Conservation (phyloP, 306 rosid species). For the Prunus mira region DNA sequence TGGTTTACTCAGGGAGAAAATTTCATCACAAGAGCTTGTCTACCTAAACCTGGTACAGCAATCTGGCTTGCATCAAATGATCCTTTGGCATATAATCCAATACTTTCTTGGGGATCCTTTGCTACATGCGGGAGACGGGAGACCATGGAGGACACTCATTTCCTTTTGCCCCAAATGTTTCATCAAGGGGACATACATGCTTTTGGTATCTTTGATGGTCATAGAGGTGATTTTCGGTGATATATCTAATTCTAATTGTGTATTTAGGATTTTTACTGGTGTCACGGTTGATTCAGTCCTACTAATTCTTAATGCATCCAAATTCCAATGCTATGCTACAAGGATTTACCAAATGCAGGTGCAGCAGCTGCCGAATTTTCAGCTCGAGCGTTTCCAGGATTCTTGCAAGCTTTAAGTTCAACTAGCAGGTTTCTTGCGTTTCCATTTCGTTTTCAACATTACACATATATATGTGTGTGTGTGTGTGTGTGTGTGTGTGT, state of each 20-base stretch:
- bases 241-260: constrained; percentile 10
- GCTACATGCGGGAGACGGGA: constrained; percentile 94
- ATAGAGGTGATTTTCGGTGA: constrained; percentile 58
- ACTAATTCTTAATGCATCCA: neutral
- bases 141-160: constrained; percentile 93
- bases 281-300: too few species aligned
- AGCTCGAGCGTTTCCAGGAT: constrained; percentile 66
- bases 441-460: neutral
- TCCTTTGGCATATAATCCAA: constrained; percentile 49
- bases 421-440: constrained; percentile 42
- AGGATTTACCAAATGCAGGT: constrained; percentile 49
- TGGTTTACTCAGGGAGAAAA: constrained; percentile 74
- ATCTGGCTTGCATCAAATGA: constrained; percentile 40
- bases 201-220: constrained; percentile 93
- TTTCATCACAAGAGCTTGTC: constrained; percentile 35
- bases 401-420: constrained; percentile 50
- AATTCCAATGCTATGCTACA: constrained; percentile 3
- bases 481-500: neutral
- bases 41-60: constrained; percentile 32
- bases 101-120: constrained; percentile 85
- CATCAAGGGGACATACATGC: constrained; percentile 57
- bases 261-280: neutral
- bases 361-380: constrained; percentile 95
- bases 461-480: neutral
- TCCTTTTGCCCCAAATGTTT: constrained; percentile 59